Evolutionary conservation across 768 basidiomycete species (phyloP), one percentile per base, ranked within the genome.

Genomic region (Rossbeevera mucosa): DNA sequence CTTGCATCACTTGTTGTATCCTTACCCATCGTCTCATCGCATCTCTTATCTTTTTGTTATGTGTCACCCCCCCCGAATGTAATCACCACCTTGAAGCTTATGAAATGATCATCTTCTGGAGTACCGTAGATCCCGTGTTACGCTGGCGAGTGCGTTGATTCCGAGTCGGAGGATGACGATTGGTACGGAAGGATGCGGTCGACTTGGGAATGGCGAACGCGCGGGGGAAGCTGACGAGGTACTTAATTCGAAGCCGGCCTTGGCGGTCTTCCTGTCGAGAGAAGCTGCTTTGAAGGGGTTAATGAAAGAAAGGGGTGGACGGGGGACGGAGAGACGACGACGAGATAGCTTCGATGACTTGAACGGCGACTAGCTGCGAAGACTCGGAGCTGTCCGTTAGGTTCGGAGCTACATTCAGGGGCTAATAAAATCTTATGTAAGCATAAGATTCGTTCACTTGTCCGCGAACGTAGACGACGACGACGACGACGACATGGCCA

Each of bases 111-210:
- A 55, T 50, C 62, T 52, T 52, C 60, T 58, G 54, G 44, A 47
- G 41, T 51, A 52, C 6, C 44, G 28, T 30, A 46, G 16, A 18
- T 3, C 5, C 20, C 13, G n/a, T 14, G 30, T 66, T 77, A 90
- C 74, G 59, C 85, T 84, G 20, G 85, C 78, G 36, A 91, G 75
- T 0, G 88, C 81, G 20, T 69, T 74, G 48, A 91, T 76, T 25
- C 85, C 85, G 33, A 86, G 50, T 64, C n/a, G n/a, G n/a, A n/a
- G n/a, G n/a, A 83, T 71, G 11, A 88, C 64, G 44, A 86, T 67
- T 1, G 91, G 88, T 21, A 91, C 62, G 12, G 77, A 24, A 91
- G 76, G 50, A 91, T 82, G 9, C 87, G 6, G 76, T 66, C 2
- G 74, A 65, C 4, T n/a, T n/a, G n/a, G n/a, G n/a, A n/a, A n/a